A percentile compares a stretch with the other conserved stretches of the same genome.
phyloP scores from a whole-genome alignment of 129 eudicot species.

The Flaveria brownii region DNA sequence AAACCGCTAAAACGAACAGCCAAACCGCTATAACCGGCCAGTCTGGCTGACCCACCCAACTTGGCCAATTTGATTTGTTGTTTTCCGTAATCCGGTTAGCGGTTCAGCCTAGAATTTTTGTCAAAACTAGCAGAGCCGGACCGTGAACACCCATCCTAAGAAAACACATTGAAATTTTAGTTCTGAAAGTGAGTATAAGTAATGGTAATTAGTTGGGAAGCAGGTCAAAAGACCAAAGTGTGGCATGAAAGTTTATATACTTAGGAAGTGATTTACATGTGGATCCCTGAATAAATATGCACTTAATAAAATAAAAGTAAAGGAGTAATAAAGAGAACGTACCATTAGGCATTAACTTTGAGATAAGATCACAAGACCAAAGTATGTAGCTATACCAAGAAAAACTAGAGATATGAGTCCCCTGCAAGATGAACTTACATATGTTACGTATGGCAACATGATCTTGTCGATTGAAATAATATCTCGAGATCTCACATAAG shows the following conservation, averaged over 20 bases:
- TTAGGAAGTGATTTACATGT: background rate
- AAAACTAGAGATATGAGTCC: constrained; percentile 58
- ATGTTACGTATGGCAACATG: background rate
- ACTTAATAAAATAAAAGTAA: background rate
- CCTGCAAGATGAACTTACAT: constrained; percentile 38
- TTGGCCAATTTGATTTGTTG: too few relatives aligned
- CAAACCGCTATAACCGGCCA: too few relatives aligned
- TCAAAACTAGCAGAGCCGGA: too few relatives aligned
- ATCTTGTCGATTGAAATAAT: background rate
- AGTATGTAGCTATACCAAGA: constrained; percentile 60
- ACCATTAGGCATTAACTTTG: constrained; percentile 33
- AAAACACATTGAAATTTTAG: too few relatives aligned
- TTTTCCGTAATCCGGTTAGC: too few relatives aligned
- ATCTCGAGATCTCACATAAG: background rate
- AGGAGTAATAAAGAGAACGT: background rate
- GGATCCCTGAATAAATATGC: background rate
- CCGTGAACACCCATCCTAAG: too few relatives aligned
- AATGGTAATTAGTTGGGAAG: background rate
- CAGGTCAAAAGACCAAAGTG: background rate
- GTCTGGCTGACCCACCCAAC: too few relatives aligned
- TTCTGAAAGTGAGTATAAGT: too few relatives aligned
- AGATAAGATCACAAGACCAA: constrained; percentile 63
- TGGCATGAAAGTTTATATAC: background rate
- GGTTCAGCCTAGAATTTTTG: too few relatives aligned
- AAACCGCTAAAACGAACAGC: too few relatives aligned